Evolutionary conservation across 768 basidiomycete species (phyloP).

Genomic region (Gelatoporia subvermispora): DNA sequence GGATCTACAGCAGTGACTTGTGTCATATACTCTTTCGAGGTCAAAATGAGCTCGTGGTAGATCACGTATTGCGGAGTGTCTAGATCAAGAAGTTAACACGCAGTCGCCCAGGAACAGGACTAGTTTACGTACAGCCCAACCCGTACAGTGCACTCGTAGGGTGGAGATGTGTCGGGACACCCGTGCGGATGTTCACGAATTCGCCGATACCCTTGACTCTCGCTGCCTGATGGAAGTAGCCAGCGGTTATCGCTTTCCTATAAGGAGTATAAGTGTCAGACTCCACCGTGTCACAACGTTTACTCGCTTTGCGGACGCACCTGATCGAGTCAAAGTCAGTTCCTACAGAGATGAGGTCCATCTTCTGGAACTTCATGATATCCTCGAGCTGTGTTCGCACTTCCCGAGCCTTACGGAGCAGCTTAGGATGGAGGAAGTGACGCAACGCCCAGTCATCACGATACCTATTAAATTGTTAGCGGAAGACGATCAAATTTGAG

Average conservation of each 20-base stretch:
- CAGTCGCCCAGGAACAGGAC: background rate
- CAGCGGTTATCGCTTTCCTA: slow-evolving; percentile 95
- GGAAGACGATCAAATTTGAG: background rate
- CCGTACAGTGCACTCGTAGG: slow-evolving; percentile 97
- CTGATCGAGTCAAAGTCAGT: slow-evolving; percentile 91
- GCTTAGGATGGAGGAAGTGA: slow-evolving; percentile 95
- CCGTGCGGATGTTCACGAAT: slow-evolving; percentile 95
- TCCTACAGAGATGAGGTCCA: slow-evolving; percentile 86
- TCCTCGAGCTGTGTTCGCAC: slow-evolving; percentile 95
- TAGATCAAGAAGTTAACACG: slow-evolving; percentile 25
- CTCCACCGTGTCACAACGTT: background rate
- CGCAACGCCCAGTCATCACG: slow-evolving; percentile 93
- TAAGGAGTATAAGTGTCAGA: background rate
- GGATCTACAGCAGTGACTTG: slow-evolving; percentile 98
- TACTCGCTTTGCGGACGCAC: slow-evolving; percentile 30
- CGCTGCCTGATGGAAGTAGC: slow-evolving; percentile 99
- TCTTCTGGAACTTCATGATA: slow-evolving; percentile 99
- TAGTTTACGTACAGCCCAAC: slow-evolving; percentile 70
- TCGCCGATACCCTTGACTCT: slow-evolving; percentile 98
- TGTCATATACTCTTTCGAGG: slow-evolving; percentile 98
- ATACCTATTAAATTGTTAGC: slow-evolving; percentile 43
- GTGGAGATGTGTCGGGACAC: slow-evolving; percentile 91
- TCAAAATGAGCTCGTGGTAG: slow-evolving; percentile 94
- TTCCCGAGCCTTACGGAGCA: slow-evolving; percentile 91
- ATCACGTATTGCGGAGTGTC: slow-evolving; percentile 96